These are phyloP conservation scores for Entomortierella lignicola DNA, from an alignment of 192 early-diverging fungal species.

Conservation along the genomic window DNA sequence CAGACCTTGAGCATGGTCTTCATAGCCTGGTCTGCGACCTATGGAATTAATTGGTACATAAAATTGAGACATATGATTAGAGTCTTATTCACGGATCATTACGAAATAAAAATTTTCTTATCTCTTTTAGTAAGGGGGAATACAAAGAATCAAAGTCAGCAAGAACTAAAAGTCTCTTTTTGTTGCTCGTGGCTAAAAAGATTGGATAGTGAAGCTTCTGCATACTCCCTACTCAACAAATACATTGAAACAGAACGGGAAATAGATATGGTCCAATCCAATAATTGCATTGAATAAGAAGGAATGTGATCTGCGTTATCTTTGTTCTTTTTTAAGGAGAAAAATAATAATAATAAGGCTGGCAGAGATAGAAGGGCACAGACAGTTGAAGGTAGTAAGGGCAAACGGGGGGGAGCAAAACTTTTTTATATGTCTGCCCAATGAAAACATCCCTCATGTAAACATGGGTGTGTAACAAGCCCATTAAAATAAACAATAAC, in stretches of 20 bases:
- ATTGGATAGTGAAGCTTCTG: background rate
- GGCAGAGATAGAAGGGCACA: too few relatives aligned
- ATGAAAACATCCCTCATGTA: conserved; percentile 1
- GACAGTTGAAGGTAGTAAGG: too few relatives aligned
- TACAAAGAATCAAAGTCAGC: conserved; percentile 44
- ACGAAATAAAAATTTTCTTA: background rate
- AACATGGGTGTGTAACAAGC: conserved; percentile 23
- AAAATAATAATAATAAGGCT: too few relatives aligned
- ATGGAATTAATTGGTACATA: too few relatives aligned
- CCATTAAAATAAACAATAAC: conserved; percentile 5
- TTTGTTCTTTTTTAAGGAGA: conserved; percentile 2
- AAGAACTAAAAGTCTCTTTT: background rate
- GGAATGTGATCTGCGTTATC: too few relatives aligned
- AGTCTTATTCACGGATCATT: background rate
- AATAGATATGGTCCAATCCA: too few relatives aligned
- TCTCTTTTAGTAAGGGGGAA: conserved; percentile 1
- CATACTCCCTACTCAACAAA: background rate
- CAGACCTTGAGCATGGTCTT: conserved; percentile 76
- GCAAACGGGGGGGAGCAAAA: background rate
- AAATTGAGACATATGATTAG: conserved; percentile 18
- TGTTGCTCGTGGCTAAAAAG: background rate
- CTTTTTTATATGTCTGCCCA: conserved; percentile 13
- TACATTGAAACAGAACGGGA: background rate
- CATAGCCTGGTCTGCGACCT: conserved; percentile 64
- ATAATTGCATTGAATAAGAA: too few relatives aligned